phyloP scores from a whole-genome alignment of 805 yeast genomes.

The Teunomyces tritomae region DNA sequence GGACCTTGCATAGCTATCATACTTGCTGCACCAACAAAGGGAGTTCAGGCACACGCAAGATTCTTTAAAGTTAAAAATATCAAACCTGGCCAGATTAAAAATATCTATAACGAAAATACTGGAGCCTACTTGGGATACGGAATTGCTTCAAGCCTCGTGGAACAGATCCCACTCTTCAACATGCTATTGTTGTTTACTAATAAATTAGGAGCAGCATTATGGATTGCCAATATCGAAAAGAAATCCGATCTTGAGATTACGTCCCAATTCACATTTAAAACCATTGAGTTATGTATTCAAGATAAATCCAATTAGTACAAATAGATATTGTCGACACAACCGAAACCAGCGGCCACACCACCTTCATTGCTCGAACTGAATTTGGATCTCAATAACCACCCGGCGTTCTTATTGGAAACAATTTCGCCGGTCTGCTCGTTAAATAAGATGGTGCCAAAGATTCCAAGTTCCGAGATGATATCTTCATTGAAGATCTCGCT shows the following conservation, averaged over 20 bases:
- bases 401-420: conserved; percentile 65
- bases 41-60: conserved; percentile 49
- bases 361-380: conserved; percentile 89
- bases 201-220: conserved; percentile 60
- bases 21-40: conserved; percentile 54
- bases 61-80: conserved; percentile 58
- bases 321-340: conserved; percentile 86
- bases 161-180: conserved; percentile 52
- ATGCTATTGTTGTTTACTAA: conserved; percentile 57
- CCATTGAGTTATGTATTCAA: background rate
- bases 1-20: conserved; percentile 57
- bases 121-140: conserved; percentile 55
- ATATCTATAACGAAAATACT: conserved; percentile 31
- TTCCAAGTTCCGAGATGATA: conserved; percentile 85
- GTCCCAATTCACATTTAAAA: background rate
- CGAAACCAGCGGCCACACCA: conserved; percentile 99
- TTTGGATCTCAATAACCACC: conserved; percentile 87
- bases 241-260: conserved; percentile 1
- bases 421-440: conserved; percentile 59
- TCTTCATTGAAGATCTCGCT: conserved; percentile 64
- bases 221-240: conserved; percentile 47
- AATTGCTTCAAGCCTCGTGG: conserved; percentile 47
- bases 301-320: conserved; percentile 32
- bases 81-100: conserved; percentile 38
- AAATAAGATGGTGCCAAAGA: conserved; percentile 81